A percentile compares a stretch with the other conserved stretches of the same genome.
Evolutionary conservation across 257 asterid species (phyloP).

Genomic region (Fraxinus quadrangulata): DNA sequence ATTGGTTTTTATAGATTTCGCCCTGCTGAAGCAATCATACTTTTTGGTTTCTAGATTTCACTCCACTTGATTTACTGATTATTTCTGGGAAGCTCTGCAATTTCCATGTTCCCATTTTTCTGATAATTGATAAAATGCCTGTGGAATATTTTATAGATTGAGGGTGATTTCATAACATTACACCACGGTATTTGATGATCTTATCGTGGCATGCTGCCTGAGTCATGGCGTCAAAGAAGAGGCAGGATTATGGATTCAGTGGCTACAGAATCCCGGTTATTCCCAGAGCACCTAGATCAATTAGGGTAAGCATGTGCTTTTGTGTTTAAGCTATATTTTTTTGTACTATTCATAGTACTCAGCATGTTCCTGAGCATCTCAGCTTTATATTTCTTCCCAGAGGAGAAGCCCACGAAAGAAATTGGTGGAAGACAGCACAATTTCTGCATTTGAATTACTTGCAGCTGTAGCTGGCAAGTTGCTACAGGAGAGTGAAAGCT

Average conservation of each 20-base stretch:
- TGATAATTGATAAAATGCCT: conserved; percentile 9
- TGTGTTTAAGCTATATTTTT: conserved; percentile 20
- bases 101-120: neutral
- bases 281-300: conserved; percentile 79
- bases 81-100: conserved; percentile 11
- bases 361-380: conserved; percentile 17
- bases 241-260: conserved; percentile 45
- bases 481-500: conserved; percentile 84
- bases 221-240: conserved; percentile 65
- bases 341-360: conserved; percentile 15
- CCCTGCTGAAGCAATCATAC: neutral
- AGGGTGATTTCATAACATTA: conserved; percentile 25
- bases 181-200: conserved; percentile 38
- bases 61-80: neutral
- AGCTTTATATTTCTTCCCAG: conserved; percentile 42
- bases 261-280: conserved; percentile 50
- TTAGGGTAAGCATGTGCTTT: conserved; percentile 47
- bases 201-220: conserved; percentile 54
- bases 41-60: neutral
- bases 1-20: neutral
- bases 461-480: conserved; percentile 96
- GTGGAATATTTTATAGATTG: conserved; percentile 39
- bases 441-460: conserved; percentile 89
- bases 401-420: conserved; percentile 52
- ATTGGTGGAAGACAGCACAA: conserved; percentile 48